A percentile compares a stretch with the other conserved stretches of the same genome.
phyloP scores from a whole-genome alignment of 352 stramenopile genomes.

The Elongisporangium anandrum region DNA sequence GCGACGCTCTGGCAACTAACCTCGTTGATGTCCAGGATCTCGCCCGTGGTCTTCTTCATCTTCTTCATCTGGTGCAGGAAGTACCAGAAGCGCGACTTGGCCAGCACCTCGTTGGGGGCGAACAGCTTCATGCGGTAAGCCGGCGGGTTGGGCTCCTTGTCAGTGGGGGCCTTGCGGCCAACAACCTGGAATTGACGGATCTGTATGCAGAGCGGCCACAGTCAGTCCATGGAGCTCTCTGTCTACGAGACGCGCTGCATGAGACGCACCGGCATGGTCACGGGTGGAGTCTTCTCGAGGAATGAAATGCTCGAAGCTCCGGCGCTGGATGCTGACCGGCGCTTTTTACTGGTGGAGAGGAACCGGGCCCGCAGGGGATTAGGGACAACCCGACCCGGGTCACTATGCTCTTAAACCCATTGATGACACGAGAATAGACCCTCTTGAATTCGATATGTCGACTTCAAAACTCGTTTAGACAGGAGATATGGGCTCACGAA shows the following conservation, averaged over 20 bases:
- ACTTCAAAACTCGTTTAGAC: too few species aligned
- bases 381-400: too few species aligned
- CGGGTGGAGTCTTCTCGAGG: slow-evolving; percentile 23
- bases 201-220: slow-evolving; percentile 11
- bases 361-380: too few species aligned
- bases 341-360: too few species aligned
- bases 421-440: too few species aligned
- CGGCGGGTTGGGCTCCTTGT: slow-evolving; percentile 97
- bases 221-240: not conserved
- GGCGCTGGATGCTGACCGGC: too few species aligned
- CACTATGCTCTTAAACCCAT: too few species aligned
- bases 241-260: slow-evolving; percentile 4
- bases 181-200: slow-evolving; percentile 99
- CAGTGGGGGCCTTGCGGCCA: slow-evolving; percentile 97
- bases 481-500: too few species aligned
- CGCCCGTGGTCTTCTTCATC: slow-evolving; percentile 99
- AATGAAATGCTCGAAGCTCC: too few species aligned
- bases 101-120: slow-evolving; percentile 95
- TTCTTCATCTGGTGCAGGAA: slow-evolving; percentile 99
- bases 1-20: slow-evolving; percentile 79
- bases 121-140: slow-evolving; percentile 99
- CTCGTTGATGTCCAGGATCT: slow-evolving; percentile 99
- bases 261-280: slow-evolving; percentile 28
- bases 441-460: too few species aligned
- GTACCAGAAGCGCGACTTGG: slow-evolving; percentile 99